Base-by-base conservation (phyloP, 306 rosid species). In the Prunus fruticosa region DNA sequence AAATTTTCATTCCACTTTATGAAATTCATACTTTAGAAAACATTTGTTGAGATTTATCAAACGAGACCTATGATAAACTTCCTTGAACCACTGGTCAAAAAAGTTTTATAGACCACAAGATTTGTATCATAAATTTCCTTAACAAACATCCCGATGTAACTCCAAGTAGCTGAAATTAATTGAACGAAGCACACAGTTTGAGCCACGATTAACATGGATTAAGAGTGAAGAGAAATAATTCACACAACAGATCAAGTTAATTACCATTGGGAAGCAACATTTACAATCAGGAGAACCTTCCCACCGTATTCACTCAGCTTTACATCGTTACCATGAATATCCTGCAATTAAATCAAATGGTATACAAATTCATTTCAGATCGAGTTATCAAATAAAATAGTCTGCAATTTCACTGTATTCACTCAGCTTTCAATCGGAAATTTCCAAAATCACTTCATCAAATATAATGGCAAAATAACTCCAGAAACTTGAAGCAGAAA, bases 211-310 rank as follows among this genome's bases (percentile, higher is more conserved):
- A 43, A 68, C 41, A 68, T 23, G 51, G 51, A 20, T 47, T 5
- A 0, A 20, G 20, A 53, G 14, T 38, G 11, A 20, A 20, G 3
- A 56, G 51, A 71, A 72, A 72, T 8, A 34, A 22, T 41, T 22
- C 51, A 30, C 57, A 62, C 5, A 52, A 27, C 20, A 62, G 22
- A 61, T 32, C 2, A 34, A 41, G 60, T 45, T 38, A 64, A 72
- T 83, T 88, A 93, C 97, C 97, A 91, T 79, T 88, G 79, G 30
- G 98, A 93, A 76, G 97, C 98, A 83, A 93, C 98, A 80, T 93
- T 93, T 52, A 91, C 97, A 73, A 93, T 78, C 70, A 93, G 82
- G 62, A 93, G 84, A 82, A 87, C 93, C 86, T 91, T 91, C 79
- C 96, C 96, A 12, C 74, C 71, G 84, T 91, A 91, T 23, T 86